Evolutionary conservation across 768 basidiomycete species (phyloP).

Genomic region (Pholiota molesta): DNA sequence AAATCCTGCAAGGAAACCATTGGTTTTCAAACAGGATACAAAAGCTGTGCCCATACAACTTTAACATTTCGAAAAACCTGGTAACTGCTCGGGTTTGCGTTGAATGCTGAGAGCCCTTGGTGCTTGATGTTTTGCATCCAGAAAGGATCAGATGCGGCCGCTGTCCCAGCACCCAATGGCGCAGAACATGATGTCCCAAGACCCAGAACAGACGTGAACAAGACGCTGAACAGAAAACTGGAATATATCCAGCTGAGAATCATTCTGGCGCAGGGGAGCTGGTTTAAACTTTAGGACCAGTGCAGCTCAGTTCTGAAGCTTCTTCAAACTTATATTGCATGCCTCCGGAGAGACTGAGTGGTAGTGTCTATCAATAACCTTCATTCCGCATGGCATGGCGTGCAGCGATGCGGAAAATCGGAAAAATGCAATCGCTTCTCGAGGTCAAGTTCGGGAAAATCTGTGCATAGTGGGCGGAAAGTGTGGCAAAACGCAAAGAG

Average conservation of each 20-base stretch:
- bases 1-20: constrained; percentile 32
- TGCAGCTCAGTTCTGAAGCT: background rate
- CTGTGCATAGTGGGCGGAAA: background rate
- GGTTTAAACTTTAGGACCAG: background rate
- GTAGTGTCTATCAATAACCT: constrained; percentile 8
- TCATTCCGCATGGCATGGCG: constrained; percentile 4
- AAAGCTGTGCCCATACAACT: constrained; percentile 43
- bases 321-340: background rate
- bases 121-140: constrained; percentile 77
- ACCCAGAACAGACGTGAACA: constrained; percentile 9
- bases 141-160: constrained; percentile 48
- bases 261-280: background rate
- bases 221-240: constrained; percentile 3
- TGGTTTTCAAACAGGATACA: constrained; percentile 20
- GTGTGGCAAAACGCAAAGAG: background rate
- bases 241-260: constrained; percentile 8
- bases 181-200: constrained; percentile 18
- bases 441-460: background rate
- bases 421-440: constrained; percentile 7
- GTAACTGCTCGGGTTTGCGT: constrained; percentile 60
- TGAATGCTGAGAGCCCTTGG: constrained; percentile 72
- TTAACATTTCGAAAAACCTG: constrained; percentile 83
- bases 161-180: constrained; percentile 17
- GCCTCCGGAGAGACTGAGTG: background rate
- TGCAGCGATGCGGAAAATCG: background rate